Evolutionary conservation across 2,329 filamentous ascomycete species (phyloP), one percentile per base, ranked within the genome.

Genomic region (Stemphylium beticola): DNA sequence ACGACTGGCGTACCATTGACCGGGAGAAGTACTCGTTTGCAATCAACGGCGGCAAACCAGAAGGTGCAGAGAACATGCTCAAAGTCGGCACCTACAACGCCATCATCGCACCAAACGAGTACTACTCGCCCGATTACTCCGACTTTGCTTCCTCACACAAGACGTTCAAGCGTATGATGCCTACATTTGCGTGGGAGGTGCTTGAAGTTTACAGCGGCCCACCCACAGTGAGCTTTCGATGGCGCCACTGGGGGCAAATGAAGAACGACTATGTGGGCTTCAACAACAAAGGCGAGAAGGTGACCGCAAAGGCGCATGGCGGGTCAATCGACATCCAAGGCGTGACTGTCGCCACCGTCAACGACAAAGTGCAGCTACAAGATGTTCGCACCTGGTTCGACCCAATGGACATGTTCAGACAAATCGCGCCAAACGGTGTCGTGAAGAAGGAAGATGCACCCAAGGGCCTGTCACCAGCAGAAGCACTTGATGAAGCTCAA

Each of bases 161-260:
- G 78, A 85, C 85, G 0, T 89, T 90, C 73, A 89, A 89, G 77
- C 78, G 85, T 48, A 89, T 89, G 86, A 89, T 90, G 86, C 87
- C 87, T 0, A 85, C 82, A 0, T 89, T 90, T 71, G 87, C 86
- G 0, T 90, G 87, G 86, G 87, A 89, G 74, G 86, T 89, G 1
- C 69, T 87, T 14, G 87, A 89, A 69, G 85, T 89, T 2, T 89
- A 87, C 67, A 84, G 82, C 56, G 86, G 85, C 0, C 86, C 86
- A 20, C 87, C 87, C 2, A 77, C 78, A 11, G 85, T 88, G 17
- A 32, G 78, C 2, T 88, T 89, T 71, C 80, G 83, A 62, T 89
- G 87, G 87, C 78, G 87, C 4, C 87, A 89, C 69, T 89, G 87
- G 87, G 87, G 86, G 0, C 72, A 76, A 4, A 88, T 89, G 83